Evolutionary conservation across 768 basidiomycete genomes (phyloP).

Genomic region (Gloeophyllum trabeum): DNA sequence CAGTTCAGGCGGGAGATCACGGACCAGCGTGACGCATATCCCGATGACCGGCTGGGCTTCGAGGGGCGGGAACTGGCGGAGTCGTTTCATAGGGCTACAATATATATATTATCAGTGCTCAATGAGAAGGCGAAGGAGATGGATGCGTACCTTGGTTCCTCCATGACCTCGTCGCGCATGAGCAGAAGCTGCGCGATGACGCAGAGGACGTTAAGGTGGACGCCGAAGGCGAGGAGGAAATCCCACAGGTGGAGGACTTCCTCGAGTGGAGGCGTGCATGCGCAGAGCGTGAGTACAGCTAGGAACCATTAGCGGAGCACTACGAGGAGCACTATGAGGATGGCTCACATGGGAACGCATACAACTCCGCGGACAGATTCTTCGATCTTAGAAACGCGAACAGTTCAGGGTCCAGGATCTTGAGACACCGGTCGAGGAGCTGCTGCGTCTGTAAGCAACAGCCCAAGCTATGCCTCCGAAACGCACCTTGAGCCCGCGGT

Average conservation of each 20-base stretch:
- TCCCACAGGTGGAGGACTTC: conserved; percentile 96
- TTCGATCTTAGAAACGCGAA: conserved; percentile 76
- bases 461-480: neutral
- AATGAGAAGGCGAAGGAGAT: neutral
- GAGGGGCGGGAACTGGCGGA: conserved; percentile 89
- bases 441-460: conserved; percentile 17
- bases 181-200: conserved; percentile 92
- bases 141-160: conserved; percentile 61
- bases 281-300: conserved; percentile 93
- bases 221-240: conserved; percentile 92
- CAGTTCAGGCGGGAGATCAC: conserved; percentile 77
- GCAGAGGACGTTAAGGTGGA: conserved; percentile 92
- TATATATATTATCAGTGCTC: neutral
- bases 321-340: neutral
- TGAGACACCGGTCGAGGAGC: conserved; percentile 88
- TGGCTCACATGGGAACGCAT: conserved; percentile 89
- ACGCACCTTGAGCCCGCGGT: conserved; percentile 81
- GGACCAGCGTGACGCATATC: conserved; percentile 88
- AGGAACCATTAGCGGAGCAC: conserved; percentile 2
- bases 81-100: conserved; percentile 81
- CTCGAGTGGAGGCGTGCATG: conserved; percentile 92
- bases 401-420: conserved; percentile 83
- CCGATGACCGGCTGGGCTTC: conserved; percentile 82
- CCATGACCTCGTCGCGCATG: conserved; percentile 86
- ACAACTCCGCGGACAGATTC: conserved; percentile 90